Evolutionary conservation across 768 basidiomycete genomes (phyloP).

Genomic region (Mycena leptocephala): DNA sequence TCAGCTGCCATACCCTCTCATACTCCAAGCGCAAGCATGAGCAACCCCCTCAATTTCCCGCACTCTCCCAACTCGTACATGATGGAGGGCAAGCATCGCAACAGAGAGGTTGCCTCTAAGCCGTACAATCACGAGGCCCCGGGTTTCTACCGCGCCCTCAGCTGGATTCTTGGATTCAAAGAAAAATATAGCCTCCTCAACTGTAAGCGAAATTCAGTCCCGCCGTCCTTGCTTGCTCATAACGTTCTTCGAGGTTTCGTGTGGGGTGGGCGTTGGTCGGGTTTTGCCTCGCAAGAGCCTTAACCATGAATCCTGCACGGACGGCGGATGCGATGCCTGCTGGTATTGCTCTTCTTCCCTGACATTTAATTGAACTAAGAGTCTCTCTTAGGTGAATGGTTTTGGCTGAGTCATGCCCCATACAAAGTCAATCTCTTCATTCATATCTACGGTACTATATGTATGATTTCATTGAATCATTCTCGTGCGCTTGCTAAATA

Average conservation of each 20-base stretch:
- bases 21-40: background rate
- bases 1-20: slow-evolving; percentile 5
- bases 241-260: slow-evolving; percentile 34
- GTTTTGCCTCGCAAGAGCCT: slow-evolving; percentile 40
- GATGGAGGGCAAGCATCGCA: background rate
- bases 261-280: slow-evolving; percentile 44
- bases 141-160: slow-evolving; percentile 39
- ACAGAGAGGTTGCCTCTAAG: background rate
- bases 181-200: slow-evolving; percentile 41
- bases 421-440: slow-evolving; percentile 42
- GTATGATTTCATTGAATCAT: slow-evolving; percentile 23
- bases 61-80: background rate
- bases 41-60: background rate
- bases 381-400: slow-evolving; percentile 42
- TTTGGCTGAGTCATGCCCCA: slow-evolving; percentile 37
- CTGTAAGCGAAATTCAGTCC: slow-evolving; percentile 31
- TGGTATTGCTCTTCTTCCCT: background rate
- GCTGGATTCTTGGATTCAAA: slow-evolving; percentile 44
- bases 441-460: slow-evolving; percentile 43
- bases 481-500: background rate
- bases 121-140: background rate
- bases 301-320: slow-evolving; percentile 31
- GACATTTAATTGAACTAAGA: background rate
- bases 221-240: background rate
- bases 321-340: background rate